Base-by-base conservation (phyloP, 768 basidiomycete genomes). In the Naganishia friedmannii region DNA sequence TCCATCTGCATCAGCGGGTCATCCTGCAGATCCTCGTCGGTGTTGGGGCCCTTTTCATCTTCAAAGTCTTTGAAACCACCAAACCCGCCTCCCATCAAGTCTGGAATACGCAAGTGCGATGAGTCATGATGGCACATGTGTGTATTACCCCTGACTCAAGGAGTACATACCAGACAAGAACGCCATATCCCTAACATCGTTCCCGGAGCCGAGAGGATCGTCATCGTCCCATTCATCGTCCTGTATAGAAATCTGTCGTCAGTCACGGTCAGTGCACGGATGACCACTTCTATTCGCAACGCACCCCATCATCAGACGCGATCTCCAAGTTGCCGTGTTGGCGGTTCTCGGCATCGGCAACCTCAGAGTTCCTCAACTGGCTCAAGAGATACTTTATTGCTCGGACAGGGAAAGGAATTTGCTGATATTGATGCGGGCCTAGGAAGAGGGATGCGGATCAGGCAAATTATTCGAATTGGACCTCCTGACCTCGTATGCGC, bases 211-310 rank as follows among this genome's bases (percentile, higher is more conserved):
- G 39, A 85, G 79, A 57, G 85, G 86, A 68, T 91, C 93, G 77
- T 93, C 93, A 75, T 96, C 93, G 12, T 87, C 86, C 95, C 95
- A 98, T n/a, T 92, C 91, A 39, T 92, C 92, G 73, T 93, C 90
- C 60, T 63, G 39, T 3, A 13, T 1, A 29, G 17, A 31, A 48
- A 70, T 69, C 71, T 73, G 21, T 51, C 68, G 53, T 53, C 34
- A 66, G 31, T 23, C 10, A 34, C n/a, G n/a, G n/a, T n/a, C n/a
- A n/a, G n/a, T n/a, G n/a, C n/a, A n/a, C n/a, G n/a, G n/a, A n/a
- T n/a, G n/a, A n/a, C n/a, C n/a, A n/a, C n/a, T n/a, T 0, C 26
- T 9, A 75, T n/a, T n/a, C n/a, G 73, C 68, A 63, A 78, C 79
- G 39, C 60, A 63, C 60, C 31, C 79, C 79, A 66, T 80, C 79